Conservation (phyloP, 441 rosid genomes). For the Eruca vesicaria region DNA sequence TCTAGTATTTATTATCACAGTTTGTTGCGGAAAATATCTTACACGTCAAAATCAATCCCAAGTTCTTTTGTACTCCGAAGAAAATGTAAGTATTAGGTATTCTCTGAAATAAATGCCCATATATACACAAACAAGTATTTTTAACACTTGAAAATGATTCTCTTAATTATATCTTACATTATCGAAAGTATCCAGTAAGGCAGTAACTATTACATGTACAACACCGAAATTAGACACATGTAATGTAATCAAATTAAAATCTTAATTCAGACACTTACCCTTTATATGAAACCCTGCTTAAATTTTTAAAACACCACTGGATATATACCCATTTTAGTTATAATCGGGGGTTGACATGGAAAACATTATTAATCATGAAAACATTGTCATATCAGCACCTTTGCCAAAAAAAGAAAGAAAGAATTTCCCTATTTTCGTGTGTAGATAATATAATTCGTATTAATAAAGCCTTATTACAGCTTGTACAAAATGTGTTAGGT, state of each 20-base stretch:
- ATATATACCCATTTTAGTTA: too few relatives aligned
- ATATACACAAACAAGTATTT: neutral
- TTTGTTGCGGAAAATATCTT: conserved; percentile 6
- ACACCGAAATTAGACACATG: neutral
- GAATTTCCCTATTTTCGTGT: neutral
- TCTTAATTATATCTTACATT: neutral
- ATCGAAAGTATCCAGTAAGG: neutral
- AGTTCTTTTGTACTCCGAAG: conserved; percentile 4
- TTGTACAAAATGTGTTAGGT: neutral
- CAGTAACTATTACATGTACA: too few relatives aligned
- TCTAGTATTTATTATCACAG: neutral
- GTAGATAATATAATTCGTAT: neutral
- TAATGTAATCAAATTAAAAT: neutral
- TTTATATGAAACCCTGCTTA: neutral
- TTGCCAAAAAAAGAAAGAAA: neutral
- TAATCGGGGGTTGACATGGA: neutral
- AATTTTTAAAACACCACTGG: neutral
- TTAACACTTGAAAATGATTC: neutral
- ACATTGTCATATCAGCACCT: neutral
- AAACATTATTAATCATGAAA: neutral
- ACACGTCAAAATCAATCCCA: conserved; percentile 5
- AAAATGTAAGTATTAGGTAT: conserved; percentile 18
- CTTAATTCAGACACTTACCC: neutral
- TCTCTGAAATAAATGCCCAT: conserved; percentile 2
- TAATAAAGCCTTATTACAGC: neutral